Conservation (phyloP, 2,329 filamentous ascomycete genomes). For the Aspergillus candidus region DNA sequence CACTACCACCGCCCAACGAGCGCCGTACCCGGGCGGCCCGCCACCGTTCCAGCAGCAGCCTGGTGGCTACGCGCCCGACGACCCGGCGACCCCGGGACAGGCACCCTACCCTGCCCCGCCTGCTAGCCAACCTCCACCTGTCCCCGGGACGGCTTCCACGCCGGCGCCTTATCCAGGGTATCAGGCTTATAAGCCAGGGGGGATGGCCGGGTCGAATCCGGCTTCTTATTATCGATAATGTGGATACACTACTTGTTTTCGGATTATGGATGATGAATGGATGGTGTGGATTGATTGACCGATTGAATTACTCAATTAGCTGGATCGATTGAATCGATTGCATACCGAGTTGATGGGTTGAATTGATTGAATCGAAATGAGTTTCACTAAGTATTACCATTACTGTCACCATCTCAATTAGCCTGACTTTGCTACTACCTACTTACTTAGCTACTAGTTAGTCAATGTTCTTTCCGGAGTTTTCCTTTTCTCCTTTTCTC, state of each 20-base stretch:
- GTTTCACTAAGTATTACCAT: too few relatives aligned
- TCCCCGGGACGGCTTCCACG: constrained; percentile 26
- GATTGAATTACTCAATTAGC: too few relatives aligned
- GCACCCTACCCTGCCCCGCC: constrained; percentile 22
- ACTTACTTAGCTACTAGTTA: too few relatives aligned
- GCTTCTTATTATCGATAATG: constrained; percentile 35
- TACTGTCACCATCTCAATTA: too few relatives aligned
- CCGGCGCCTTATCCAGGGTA: constrained; percentile 33
- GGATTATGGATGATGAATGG: not conserved
- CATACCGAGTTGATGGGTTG: too few relatives aligned
- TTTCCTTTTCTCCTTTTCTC: too few relatives aligned
- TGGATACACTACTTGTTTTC: not conserved
- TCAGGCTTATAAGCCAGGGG: constrained; percentile 33
- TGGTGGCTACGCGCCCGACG: constrained; percentile 23
- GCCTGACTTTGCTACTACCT: too few relatives aligned
- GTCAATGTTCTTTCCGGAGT: too few relatives aligned
- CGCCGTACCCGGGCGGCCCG: constrained; percentile 28
- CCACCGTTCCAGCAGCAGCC: constrained; percentile 28
- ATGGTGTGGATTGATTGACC: not conserved
- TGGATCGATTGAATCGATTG: too few relatives aligned
- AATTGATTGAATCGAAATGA: not conserved
- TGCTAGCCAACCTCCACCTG: constrained; percentile 30
- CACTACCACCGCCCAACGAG: constrained; percentile 21
- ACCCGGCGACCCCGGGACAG: constrained; percentile 24
- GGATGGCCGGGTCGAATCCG: constrained; percentile 30